phyloP scores from a whole-genome alignment of 1,139 yeast species.

The Pichia sp. region DNA sequence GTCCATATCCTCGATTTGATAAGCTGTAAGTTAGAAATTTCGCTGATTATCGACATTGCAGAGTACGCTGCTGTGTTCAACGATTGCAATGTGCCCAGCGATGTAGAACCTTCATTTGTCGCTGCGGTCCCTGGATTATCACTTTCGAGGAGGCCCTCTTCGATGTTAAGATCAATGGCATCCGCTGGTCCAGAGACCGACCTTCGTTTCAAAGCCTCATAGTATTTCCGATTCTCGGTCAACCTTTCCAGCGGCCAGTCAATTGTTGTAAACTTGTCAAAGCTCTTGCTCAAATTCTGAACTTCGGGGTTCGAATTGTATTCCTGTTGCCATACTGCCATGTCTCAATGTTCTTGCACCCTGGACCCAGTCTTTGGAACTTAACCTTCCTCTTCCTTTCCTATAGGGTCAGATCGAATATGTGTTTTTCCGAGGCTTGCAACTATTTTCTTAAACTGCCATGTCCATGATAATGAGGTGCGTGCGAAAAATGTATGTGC shows the following conservation, averaged over 20 bases:
- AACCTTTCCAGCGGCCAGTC: slow-evolving; percentile 86
- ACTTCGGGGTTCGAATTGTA: slow-evolving; percentile 12
- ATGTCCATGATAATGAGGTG: no score
- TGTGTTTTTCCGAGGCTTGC: no score
- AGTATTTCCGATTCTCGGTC: slow-evolving; percentile 45
- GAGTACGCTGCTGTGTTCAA: slow-evolving; percentile 5
- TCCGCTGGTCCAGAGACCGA: slow-evolving; percentile 1
- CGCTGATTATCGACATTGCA: slow-evolving; percentile 7
- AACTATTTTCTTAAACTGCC: no score
- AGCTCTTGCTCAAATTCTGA: slow-evolving; percentile 33
- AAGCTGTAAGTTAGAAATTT: slow-evolving; percentile 11
- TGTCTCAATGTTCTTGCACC: neutral
- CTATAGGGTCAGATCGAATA: no score
- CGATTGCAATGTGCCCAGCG: neutral
- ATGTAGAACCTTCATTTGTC: neutral
- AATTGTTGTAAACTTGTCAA: slow-evolving; percentile 60
- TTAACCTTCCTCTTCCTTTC: neutral
- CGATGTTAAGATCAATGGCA: neutral
- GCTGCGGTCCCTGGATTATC: neutral
- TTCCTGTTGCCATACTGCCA: slow-evolving; percentile 14
- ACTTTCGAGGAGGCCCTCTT: neutral
- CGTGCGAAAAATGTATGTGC: neutral
- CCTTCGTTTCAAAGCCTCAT: slow-evolving; percentile 23
- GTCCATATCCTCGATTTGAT: slow-evolving; percentile 30
- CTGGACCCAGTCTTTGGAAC: neutral